Conservation (phyloP, 1,139 yeast species). For the Spathaspora sp. region DNA sequence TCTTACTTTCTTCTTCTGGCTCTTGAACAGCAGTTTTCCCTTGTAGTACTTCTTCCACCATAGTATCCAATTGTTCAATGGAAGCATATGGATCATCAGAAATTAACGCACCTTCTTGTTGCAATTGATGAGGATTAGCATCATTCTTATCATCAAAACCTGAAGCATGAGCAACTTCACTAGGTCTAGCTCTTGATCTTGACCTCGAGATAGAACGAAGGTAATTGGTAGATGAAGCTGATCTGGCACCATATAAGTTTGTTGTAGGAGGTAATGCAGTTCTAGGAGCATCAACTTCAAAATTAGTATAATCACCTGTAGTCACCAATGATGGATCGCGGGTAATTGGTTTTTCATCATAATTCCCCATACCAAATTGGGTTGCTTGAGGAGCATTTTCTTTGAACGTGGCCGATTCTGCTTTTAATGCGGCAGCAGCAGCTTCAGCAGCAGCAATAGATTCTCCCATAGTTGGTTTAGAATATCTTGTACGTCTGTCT, state of each 20-base stretch:
- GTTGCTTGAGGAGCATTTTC: not conserved
- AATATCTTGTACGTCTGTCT: slow-evolving; percentile 43
- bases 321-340: slow-evolving; percentile 46
- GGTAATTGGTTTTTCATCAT: slow-evolving; percentile 17
- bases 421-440: slow-evolving; percentile 8
- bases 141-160: slow-evolving; percentile 46
- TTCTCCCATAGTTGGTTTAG: slow-evolving; percentile 52
- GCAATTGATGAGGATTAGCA: slow-evolving; percentile 40
- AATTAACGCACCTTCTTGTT: slow-evolving; percentile 47
- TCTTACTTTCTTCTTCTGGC: slow-evolving; percentile 2
- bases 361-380: slow-evolving; percentile 8
- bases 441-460: slow-evolving; percentile 48
- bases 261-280: slow-evolving; percentile 15
- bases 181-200: slow-evolving; percentile 44
- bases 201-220: slow-evolving; percentile 64
- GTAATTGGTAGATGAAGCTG: slow-evolving; percentile 45
- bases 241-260: slow-evolving; percentile 30
- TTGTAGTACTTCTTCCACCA: slow-evolving; percentile 42
- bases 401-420: not conserved
- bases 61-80: slow-evolving; percentile 39
- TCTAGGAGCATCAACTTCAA: slow-evolving; percentile 42
- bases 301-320: slow-evolving; percentile 51
- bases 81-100: slow-evolving; percentile 47
- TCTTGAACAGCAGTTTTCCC: slow-evolving; percentile 9
- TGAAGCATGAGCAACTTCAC: slow-evolving; percentile 12